Conservation (phyloP, 1,284 basidiomycete species). For the Rhodotorula sp. region DNA sequence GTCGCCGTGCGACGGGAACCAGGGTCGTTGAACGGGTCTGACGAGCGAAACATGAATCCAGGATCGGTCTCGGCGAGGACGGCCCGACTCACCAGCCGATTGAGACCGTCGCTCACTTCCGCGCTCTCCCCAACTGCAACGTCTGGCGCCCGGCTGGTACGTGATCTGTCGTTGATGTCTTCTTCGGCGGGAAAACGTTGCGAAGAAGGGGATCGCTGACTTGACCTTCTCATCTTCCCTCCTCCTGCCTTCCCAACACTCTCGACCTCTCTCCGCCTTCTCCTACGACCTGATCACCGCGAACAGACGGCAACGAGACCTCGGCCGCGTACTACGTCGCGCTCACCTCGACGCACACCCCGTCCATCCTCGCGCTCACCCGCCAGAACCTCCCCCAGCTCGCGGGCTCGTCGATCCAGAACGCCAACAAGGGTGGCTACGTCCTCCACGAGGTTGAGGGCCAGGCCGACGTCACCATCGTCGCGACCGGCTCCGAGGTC, state of each 20-base stretch:
- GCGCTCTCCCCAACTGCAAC: conserved; percentile 75
- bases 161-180: not conserved
- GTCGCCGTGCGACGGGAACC: not conserved
- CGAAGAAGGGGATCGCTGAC: too few relatives aligned
- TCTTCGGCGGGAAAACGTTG: not conserved
- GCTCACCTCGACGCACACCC: conserved; percentile 70
- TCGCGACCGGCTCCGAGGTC: conserved; percentile 87
- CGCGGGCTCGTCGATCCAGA: conserved; percentile 81
- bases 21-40: too few relatives aligned
- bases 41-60: too few relatives aligned
- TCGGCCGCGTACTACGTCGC: conserved; percentile 85
- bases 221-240: conserved; percentile 51
- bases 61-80: conserved; percentile 68
- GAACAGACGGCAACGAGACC: conserved; percentile 83
- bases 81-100: conserved; percentile 91
- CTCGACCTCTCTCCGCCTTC: too few relatives aligned
- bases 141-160: conserved; percentile 37
- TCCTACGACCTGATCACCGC: too few relatives aligned
- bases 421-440: conserved; percentile 82
- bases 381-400: conserved; percentile 93
- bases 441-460: conserved; percentile 72
- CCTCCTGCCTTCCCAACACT: not conserved
- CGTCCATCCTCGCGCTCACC: conserved; percentile 78
- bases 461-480: conserved; percentile 78
- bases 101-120: conserved; percentile 64